phyloP scores from a whole-genome alignment of 1,139 yeast species.

The Geotrichum histeridarum region DNA sequence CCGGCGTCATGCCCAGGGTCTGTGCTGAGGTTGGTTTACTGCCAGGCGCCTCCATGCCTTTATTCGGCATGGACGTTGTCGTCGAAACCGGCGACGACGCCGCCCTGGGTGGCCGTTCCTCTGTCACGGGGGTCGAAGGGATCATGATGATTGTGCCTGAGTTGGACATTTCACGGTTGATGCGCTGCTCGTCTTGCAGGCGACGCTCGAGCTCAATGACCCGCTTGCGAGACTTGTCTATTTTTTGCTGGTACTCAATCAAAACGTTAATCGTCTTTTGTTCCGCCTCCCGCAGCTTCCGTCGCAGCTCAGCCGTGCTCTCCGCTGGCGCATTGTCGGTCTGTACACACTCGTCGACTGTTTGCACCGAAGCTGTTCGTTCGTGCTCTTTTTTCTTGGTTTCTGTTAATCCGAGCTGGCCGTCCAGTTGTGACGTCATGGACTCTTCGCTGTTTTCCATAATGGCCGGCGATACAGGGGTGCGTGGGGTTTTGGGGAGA shows the following conservation, averaged over 20 bases:
- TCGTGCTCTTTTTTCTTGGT: neutral
- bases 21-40: neutral
- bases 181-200: slow-evolving; percentile 23
- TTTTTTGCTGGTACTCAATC: slow-evolving; percentile 32
- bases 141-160: neutral
- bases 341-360: neutral
- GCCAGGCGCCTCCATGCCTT: neutral
- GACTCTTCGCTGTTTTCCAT: neutral
- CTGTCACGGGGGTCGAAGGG: neutral
- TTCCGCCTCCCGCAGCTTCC: slow-evolving; percentile 28
- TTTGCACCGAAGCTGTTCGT: neutral
- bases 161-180: slow-evolving; percentile 6
- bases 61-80: neutral
- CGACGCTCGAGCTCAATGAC: slow-evolving; percentile 28
- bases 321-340: neutral
- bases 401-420: neutral
- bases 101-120: neutral
- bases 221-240: slow-evolving; percentile 30
- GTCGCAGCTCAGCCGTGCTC: slow-evolving; percentile 22
- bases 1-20: neutral
- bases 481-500: neutral
- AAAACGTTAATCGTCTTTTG: slow-evolving; percentile 28
- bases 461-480: neutral
- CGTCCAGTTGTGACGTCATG: neutral
- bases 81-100: neutral